phyloP scores from a whole-genome alignment of 805 yeast species.

The Nakazawaea populi region DNA sequence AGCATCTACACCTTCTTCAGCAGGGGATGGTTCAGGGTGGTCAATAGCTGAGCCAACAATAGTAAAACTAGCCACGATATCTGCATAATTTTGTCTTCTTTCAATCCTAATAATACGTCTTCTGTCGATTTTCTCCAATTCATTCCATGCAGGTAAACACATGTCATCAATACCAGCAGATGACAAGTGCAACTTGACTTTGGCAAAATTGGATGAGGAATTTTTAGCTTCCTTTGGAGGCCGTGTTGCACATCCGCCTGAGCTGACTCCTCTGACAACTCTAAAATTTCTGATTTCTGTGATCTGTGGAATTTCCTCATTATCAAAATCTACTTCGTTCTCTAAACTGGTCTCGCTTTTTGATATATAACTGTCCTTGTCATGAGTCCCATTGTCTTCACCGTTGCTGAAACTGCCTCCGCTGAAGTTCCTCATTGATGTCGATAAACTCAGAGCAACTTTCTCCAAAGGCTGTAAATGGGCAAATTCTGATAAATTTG shows the following conservation, averaged over 20 bases:
- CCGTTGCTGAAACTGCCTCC: background rate
- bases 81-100: slow-evolving; percentile 42
- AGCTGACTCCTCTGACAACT: slow-evolving; percentile 50
- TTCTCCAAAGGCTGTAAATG: background rate
- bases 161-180: slow-evolving; percentile 42
- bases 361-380: background rate
- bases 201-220: slow-evolving; percentile 25
- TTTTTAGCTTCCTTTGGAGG: slow-evolving; percentile 39
- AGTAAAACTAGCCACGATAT: slow-evolving; percentile 41
- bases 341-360: background rate
- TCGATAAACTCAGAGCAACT: background rate
- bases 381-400: background rate
- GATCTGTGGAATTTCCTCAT: slow-evolving; percentile 5
- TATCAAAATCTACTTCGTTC: background rate
- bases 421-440: background rate
- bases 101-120: slow-evolving; percentile 56
- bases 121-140: slow-evolving; percentile 38
- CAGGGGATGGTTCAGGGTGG: slow-evolving; percentile 34
- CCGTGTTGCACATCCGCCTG: slow-evolving; percentile 51
- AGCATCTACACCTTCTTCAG: slow-evolving; percentile 37
- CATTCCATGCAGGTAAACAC: slow-evolving; percentile 47
- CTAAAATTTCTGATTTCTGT: slow-evolving; percentile 23
- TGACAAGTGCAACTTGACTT: slow-evolving; percentile 41
- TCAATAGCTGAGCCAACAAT: slow-evolving; percentile 47
- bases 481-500: slow-evolving; percentile 1